Percentiles rank a stretch among this genome's conserved stretches.
phyloP scores from a whole-genome alignment of 768 basidiomycete species.

The Boletus bicolor region DNA sequence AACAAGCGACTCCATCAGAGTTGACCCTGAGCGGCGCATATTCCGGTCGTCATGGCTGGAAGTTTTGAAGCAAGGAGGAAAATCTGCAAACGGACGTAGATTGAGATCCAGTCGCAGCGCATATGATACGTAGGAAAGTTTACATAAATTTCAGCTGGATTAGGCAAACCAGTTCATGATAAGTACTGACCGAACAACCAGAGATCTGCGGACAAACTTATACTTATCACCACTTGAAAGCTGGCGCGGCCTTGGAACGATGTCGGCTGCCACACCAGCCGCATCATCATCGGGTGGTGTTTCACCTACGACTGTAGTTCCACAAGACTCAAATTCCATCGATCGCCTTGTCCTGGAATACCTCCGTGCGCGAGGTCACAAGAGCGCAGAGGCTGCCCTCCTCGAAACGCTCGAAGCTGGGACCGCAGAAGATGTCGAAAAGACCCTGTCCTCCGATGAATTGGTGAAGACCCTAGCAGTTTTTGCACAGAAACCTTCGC shows the following conservation, averaged over 20 bases:
- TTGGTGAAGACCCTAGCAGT: constrained; percentile 58
- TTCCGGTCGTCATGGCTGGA: neutral
- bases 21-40: neutral
- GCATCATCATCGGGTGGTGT: constrained; percentile 33
- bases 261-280: constrained; percentile 34
- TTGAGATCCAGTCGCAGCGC: too few species aligned
- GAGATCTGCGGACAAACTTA: neutral
- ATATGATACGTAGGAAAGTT: too few species aligned
- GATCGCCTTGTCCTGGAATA: constrained; percentile 49
- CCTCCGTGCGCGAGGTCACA: constrained; percentile 45
- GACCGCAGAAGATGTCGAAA: constrained; percentile 34
- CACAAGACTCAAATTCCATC: constrained; percentile 30
- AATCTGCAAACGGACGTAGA: neutral
- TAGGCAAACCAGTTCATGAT: neutral
- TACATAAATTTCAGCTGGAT: neutral
- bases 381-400: constrained; percentile 41
- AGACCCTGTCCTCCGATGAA: constrained; percentile 46
- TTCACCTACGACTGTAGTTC: constrained; percentile 28
- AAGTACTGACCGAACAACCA: neutral
- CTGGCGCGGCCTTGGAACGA: constrained; percentile 4
- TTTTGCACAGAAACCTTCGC: constrained; percentile 64
- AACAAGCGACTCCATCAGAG: neutral
- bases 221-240: neutral
- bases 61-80: neutral
- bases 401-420: constrained; percentile 37